These are phyloP conservation scores for Naganishia vishniacii DNA, from an alignment of 768 basidiomycete species.

Conservation along the genomic window DNA sequence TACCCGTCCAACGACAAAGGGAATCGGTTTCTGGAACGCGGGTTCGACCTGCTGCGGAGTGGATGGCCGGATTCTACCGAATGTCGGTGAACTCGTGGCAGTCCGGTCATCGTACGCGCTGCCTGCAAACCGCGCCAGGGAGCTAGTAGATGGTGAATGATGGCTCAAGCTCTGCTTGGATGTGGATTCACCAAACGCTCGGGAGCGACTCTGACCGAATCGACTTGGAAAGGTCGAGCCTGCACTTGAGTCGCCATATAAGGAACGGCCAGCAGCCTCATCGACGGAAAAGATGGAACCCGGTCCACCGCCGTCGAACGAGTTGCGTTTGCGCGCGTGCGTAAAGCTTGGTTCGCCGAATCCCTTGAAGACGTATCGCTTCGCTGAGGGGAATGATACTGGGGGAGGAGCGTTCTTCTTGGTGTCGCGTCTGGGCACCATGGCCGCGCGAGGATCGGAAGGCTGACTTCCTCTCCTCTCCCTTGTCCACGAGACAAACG, in stretches of 20 bases:
- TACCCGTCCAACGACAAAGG: constrained; percentile 37
- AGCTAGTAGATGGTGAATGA: constrained; percentile 18
- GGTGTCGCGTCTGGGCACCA: background rate
- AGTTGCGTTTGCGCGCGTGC: constrained; percentile 26
- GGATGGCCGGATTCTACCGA: background rate
- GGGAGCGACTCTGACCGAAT: background rate
- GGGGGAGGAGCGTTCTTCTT: constrained; percentile 32
- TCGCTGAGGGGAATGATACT: constrained; percentile 43
- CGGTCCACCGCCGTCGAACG: constrained; percentile 41
- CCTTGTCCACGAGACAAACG: constrained; percentile 25
- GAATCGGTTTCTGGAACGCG: constrained; percentile 43
- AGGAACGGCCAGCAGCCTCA: constrained; percentile 25
- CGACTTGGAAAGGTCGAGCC: constrained; percentile 14
- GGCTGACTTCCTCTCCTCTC: constrained; percentile 22
- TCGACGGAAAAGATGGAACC: constrained; percentile 42
- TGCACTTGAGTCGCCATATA: background rate
- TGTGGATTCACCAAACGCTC: background rate
- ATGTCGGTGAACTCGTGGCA: constrained; percentile 20
- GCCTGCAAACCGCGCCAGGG: constrained; percentile 24
- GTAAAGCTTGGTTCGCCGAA: constrained; percentile 31
- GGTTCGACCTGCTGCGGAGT: constrained; percentile 31
- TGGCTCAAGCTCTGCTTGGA: constrained; percentile 3
- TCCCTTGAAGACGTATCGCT: constrained; percentile 44
- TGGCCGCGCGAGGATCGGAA: background rate
- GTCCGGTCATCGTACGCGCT: constrained; percentile 20